Conservation (phyloP, 768 basidiomycete species). For the Suillus brevipes region DNA sequence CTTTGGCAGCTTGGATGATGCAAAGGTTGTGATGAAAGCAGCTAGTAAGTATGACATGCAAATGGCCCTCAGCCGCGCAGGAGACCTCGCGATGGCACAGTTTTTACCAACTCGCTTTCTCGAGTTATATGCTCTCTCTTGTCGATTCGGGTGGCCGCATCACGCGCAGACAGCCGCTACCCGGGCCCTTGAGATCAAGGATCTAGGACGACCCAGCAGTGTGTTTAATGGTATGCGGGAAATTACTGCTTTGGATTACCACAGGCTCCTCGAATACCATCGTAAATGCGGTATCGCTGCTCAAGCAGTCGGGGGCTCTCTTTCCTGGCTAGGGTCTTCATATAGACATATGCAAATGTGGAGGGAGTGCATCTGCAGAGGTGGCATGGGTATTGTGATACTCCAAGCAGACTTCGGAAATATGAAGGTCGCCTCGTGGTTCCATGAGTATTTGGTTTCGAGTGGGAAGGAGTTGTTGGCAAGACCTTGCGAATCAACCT, state of each 20-base stretch:
- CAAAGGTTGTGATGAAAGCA: background rate
- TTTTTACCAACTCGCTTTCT: background rate
- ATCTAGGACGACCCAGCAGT: background rate
- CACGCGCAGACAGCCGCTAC: background rate
- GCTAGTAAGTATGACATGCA: background rate
- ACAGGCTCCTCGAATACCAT: background rate
- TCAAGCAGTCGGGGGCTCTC: background rate
- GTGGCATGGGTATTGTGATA: too few species aligned
- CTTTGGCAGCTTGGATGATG: background rate
- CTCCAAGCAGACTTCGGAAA: background rate
- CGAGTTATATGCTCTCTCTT: background rate
- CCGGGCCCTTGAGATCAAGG: background rate
- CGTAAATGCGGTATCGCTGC: background rate
- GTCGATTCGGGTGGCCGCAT: background rate
- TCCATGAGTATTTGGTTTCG: constrained; percentile 4
- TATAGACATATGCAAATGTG: background rate
- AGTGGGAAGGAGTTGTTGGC: constrained; percentile 9
- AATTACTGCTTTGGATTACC: background rate
- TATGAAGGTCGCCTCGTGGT: background rate
- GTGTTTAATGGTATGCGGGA: background rate
- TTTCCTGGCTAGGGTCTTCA: background rate
- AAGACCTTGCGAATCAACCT: constrained; percentile 8
- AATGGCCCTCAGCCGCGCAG: background rate
- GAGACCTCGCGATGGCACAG: background rate
- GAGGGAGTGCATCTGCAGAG: background rate